Conservation (phyloP, 768 basidiomycete genomes). For the Suillus tomentosus region DNA sequence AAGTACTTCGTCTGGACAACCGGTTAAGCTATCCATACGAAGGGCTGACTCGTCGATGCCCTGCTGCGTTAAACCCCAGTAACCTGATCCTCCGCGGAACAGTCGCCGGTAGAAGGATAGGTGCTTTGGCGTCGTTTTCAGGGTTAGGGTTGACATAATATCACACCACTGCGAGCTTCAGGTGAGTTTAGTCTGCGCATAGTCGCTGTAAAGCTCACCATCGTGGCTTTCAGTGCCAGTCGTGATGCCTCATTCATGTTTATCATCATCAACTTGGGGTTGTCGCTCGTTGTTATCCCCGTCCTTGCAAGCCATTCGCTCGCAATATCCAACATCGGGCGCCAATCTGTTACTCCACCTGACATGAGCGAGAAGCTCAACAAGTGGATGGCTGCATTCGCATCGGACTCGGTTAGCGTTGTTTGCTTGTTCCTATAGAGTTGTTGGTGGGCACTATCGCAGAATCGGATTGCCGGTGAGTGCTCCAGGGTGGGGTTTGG, state of each 20-base stretch:
- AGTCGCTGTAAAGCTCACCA: slow-evolving; percentile 51
- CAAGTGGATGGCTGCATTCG: slow-evolving; percentile 77
- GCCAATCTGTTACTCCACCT: slow-evolving; percentile 71
- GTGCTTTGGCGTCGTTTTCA: slow-evolving; percentile 64
- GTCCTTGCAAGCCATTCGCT: slow-evolving; percentile 77
- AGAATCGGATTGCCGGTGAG: slow-evolving; percentile 63
- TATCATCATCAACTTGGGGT: slow-evolving; percentile 60
- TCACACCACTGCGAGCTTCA: slow-evolving; percentile 66
- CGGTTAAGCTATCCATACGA: slow-evolving; percentile 68
- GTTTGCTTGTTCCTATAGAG: slow-evolving; percentile 58
- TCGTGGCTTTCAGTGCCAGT: slow-evolving; percentile 66
- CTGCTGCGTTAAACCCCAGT: slow-evolving; percentile 40
- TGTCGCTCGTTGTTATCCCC: slow-evolving; percentile 61
- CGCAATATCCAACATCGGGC: slow-evolving; percentile 65
- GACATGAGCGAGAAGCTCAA: slow-evolving; percentile 73
- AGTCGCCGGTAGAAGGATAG: slow-evolving; percentile 66
- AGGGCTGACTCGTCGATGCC: slow-evolving; percentile 43
- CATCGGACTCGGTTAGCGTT: slow-evolving; percentile 65
- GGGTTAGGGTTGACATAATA: slow-evolving; percentile 67
- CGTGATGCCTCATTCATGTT: slow-evolving; percentile 55
- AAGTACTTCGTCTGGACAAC: slow-evolving; percentile 79
- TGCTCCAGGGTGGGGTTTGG: slow-evolving; percentile 54
- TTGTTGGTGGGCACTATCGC: slow-evolving; percentile 67
- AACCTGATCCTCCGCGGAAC: slow-evolving; percentile 53
- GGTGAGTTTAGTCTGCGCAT: not conserved